These are phyloP conservation scores for Cladosporium oxysporum DNA, from an alignment of 2,329 filamentous ascomycete genomes.

Conservation along the genomic window DNA sequence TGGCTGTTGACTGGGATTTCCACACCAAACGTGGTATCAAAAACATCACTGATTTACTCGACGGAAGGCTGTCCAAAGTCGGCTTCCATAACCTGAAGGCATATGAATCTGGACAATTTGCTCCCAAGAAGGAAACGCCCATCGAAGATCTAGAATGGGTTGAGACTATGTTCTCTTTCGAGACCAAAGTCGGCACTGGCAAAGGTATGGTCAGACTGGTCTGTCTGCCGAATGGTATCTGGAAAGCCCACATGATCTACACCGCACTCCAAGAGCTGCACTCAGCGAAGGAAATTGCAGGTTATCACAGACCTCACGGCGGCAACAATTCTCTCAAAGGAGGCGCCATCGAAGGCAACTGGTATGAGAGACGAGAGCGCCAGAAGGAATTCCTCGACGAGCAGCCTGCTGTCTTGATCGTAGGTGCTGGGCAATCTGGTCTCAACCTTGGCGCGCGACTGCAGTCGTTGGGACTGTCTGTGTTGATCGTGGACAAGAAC, in stretches of 20 bases:
- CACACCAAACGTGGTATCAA: conserved; percentile 51
- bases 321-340: conserved; percentile 64
- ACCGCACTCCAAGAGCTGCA: conserved; percentile 59
- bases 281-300: conserved; percentile 54
- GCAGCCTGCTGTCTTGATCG: conserved; percentile 61
- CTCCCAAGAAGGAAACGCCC: conserved; percentile 43
- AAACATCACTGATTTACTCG: conserved; percentile 46
- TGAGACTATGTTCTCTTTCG: conserved; percentile 57
- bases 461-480: not conserved
- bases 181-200: conserved; percentile 57
- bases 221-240: conserved; percentile 45
- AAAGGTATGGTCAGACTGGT: conserved; percentile 58
- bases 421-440: conserved; percentile 43
- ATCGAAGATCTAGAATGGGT: conserved; percentile 50
- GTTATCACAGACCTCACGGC: conserved; percentile 54
- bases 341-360: conserved; percentile 51
- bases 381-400: conserved; percentile 35
- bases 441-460: conserved; percentile 2
- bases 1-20: conserved; percentile 59
- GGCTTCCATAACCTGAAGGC: conserved; percentile 38
- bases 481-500: conserved; percentile 1
- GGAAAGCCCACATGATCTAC: conserved; percentile 67
- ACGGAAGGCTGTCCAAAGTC: conserved; percentile 39
- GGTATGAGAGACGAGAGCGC: conserved; percentile 43
- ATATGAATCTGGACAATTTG: conserved; percentile 48